These are phyloP conservation scores for Lactarius psammicola DNA, from an alignment of 768 basidiomycete species.

Conservation along the genomic window DNA sequence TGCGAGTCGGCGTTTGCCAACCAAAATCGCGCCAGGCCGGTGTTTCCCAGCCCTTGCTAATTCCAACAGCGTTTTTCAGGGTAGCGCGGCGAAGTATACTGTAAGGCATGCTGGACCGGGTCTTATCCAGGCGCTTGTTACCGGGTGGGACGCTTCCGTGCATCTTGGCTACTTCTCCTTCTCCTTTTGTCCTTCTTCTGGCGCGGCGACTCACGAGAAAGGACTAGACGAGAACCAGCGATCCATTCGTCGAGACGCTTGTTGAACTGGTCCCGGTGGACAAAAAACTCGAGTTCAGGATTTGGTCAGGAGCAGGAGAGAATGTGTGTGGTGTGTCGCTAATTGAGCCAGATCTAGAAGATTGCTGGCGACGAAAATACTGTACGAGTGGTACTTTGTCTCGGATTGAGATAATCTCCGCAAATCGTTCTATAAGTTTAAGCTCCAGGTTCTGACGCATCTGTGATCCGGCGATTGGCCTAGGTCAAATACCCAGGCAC, in stretches of 20 bases:
- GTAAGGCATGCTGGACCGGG: constrained; percentile 28
- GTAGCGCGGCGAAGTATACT: constrained; percentile 42
- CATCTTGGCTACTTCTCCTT: constrained; percentile 54
- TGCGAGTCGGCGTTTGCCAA: neutral
- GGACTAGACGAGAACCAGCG: constrained; percentile 78
- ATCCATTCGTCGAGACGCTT: constrained; percentile 99
- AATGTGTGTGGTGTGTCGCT: constrained; percentile 17
- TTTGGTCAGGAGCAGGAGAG: constrained; percentile 48
- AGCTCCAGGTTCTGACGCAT: constrained; percentile 66
- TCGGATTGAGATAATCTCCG: constrained; percentile 93
- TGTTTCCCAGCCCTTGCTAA: constrained; percentile 17
- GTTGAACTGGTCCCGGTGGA: constrained; percentile 99
- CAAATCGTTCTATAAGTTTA: constrained; percentile 93
- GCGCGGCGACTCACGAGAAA: constrained; percentile 89
- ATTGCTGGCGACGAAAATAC: constrained; percentile 48
- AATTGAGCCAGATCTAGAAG: constrained; percentile 37
- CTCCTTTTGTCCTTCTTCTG: constrained; percentile 70
- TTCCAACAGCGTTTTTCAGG: constrained; percentile 38
- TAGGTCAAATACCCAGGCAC: too few species aligned
- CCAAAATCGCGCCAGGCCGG: neutral
- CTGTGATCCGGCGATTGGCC: constrained; percentile 75
- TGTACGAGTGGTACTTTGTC: constrained; percentile 77
- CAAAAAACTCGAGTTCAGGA: constrained; percentile 85
- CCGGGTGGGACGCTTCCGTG: constrained; percentile 37
- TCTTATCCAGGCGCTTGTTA: constrained; percentile 30